A percentile compares a stretch with the other conserved stretches of the same genome.
These are phyloP conservation scores for Tylopilus plumbeoviolaceoides DNA, from an alignment of 768 basidiomycete species.

Conservation along the genomic window DNA sequence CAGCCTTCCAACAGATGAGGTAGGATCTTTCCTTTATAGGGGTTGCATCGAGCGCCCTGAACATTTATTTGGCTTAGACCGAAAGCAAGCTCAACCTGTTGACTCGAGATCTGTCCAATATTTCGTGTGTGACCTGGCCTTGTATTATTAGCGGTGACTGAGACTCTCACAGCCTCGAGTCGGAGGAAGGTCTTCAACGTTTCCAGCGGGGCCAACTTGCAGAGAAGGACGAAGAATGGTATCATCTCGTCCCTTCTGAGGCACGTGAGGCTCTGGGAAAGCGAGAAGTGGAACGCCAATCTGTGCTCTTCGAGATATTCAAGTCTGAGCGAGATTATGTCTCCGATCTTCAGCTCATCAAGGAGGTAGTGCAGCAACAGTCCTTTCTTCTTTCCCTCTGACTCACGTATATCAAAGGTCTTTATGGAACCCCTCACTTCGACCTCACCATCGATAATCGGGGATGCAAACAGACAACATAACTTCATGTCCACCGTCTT, in stretches of 20 bases:
- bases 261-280: constrained; percentile 68
- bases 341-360: constrained; percentile 65
- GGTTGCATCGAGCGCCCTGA: constrained; percentile 2
- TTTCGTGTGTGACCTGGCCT: constrained; percentile 35
- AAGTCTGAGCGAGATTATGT: constrained; percentile 89
- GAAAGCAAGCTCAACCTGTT: constrained; percentile 25
- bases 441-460: constrained; percentile 63
- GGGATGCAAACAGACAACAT: constrained; percentile 45
- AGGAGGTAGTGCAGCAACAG: constrained; percentile 46
- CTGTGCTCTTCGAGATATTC: constrained; percentile 84
- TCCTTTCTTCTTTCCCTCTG: background rate
- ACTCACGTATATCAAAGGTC: constrained; percentile 41
- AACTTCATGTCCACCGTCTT: constrained; percentile 80
- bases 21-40: constrained; percentile 31
- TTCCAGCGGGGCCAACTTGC: constrained; percentile 66
- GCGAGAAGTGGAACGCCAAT: constrained; percentile 80
- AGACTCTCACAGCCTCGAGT: constrained; percentile 44
- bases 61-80: constrained; percentile 18
- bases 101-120: constrained; percentile 33
- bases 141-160: constrained; percentile 4
- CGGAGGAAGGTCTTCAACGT: constrained; percentile 57
- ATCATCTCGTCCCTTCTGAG: constrained; percentile 68
- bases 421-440: constrained; percentile 65
- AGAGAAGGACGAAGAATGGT: constrained; percentile 80
- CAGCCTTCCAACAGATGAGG: constrained; percentile 36